phyloP scores from a whole-genome alignment of 106 monocot species.

The Alisma plantagoaquatica region DNA sequence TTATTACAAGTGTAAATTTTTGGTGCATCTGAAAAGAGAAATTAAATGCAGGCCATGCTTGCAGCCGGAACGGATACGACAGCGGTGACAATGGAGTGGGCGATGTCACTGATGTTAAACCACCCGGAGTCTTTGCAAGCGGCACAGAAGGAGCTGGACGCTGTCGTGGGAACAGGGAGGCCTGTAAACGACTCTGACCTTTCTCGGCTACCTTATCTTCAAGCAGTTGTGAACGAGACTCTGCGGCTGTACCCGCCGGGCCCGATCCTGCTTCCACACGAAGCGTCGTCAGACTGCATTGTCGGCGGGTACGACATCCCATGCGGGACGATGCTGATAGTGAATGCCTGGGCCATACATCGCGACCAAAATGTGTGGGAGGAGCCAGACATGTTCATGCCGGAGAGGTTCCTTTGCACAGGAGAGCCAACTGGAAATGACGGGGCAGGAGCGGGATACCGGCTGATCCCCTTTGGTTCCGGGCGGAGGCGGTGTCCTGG shows the following conservation, averaged over 20 bases:
- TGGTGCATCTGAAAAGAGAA: too few species aligned
- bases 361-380: slow-evolving; percentile 15
- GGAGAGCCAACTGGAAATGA: background rate
- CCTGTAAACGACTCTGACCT: slow-evolving; percentile 13
- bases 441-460: background rate
- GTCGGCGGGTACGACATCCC: slow-evolving; percentile 16
- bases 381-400: slow-evolving; percentile 17
- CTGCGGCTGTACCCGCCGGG: slow-evolving; percentile 10
- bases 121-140: slow-evolving; percentile 1
- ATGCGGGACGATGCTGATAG: slow-evolving; percentile 5
- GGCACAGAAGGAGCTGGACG: slow-evolving; percentile 12
- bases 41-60: slow-evolving; percentile 24
- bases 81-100: slow-evolving; percentile 19
- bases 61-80: slow-evolving; percentile 14
- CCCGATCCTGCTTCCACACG: slow-evolving; percentile 13
- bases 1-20: too few species aligned
- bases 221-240: too few species aligned
- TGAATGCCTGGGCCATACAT: slow-evolving; percentile 23
- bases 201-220: slow-evolving; percentile 9
- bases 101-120: slow-evolving; percentile 9
- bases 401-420: slow-evolving; percentile 25
- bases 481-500: slow-evolving; percentile 29
- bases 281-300: background rate
- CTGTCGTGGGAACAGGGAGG: slow-evolving; percentile 1
- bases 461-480: slow-evolving; percentile 17